A percentile compares a stretch with the other conserved stretches of the same genome.
phyloP scores from a whole-genome alignment of 1,284 basidiomycete species.

The Vanrija humicola region DNA sequence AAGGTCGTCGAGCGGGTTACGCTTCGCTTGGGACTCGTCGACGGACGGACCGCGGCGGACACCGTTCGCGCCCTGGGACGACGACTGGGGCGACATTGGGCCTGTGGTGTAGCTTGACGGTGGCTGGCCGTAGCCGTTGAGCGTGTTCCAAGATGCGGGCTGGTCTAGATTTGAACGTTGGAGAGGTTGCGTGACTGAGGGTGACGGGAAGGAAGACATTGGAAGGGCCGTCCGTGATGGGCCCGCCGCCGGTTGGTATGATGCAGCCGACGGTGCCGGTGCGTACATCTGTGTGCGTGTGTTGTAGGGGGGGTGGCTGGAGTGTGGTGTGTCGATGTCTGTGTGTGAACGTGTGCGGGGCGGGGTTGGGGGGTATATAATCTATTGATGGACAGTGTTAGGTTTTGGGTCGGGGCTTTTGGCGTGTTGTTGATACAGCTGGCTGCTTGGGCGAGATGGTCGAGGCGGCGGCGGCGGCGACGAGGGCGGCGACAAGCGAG shows the following conservation, averaged over 20 bases:
- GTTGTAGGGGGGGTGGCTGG: not conserved
- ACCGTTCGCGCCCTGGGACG: not conserved
- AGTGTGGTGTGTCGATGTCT: not conserved
- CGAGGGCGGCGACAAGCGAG: no score
- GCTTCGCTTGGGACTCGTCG: slow-evolving; percentile 19
- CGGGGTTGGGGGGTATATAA: not conserved
- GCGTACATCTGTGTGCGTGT: not conserved
- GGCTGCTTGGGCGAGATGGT: no score
- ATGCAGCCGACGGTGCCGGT: not conserved
- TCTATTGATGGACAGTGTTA: no score
- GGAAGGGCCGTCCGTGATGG: slow-evolving; percentile 1
- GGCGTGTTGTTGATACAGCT: no score
- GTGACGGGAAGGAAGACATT: not conserved
- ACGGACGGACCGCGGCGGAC: not conserved
- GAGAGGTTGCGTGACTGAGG: not conserved
- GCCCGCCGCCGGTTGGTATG: slow-evolving; percentile 3
- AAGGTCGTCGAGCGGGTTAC: slow-evolving; percentile 83
- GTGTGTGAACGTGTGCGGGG: no score
- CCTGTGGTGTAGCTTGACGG: slow-evolving; percentile 1
- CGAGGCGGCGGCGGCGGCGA: no score
- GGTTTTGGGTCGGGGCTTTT: no score
- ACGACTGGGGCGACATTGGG: slow-evolving; percentile 2
- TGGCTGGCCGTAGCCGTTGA: slow-evolving; percentile 19
- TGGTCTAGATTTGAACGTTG: not conserved
- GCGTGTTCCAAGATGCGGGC: not conserved